These are phyloP conservation scores for Colletotrichum filicis DNA, from an alignment of 2,329 filamentous ascomycete species.

Conservation along the genomic window DNA sequence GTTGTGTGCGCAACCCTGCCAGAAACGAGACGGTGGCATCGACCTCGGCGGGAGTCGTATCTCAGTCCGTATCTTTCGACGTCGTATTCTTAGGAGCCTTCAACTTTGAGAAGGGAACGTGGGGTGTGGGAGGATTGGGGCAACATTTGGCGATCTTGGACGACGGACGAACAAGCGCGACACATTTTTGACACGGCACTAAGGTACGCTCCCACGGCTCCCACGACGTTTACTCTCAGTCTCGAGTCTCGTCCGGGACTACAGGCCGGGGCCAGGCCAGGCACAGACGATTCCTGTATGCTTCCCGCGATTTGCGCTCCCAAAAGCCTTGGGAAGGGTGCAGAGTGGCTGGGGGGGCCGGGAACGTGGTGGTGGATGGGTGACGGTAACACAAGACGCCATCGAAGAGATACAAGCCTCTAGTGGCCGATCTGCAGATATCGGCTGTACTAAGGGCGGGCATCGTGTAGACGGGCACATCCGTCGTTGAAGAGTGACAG, in stretches of 20 bases:
- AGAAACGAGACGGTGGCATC: conserved; percentile 8
- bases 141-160: neutral
- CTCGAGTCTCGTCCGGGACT: neutral
- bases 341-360: neutral
- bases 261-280: neutral
- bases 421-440: conserved; percentile 29
- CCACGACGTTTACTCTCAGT: neutral
- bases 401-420: conserved; percentile 9
- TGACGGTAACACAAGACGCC: neutral
- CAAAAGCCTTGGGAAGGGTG: neutral
- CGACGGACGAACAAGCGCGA: conserved; percentile 4
- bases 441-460: conserved; percentile 28
- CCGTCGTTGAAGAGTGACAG: conserved; percentile 1
- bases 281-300: neutral
- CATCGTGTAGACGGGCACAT: conserved; percentile 22
- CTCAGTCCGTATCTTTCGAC: neutral
- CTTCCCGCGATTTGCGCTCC: neutral
- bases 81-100: neutral
- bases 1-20: neutral
- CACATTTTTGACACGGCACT: conserved; percentile 21
- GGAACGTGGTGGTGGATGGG: neutral
- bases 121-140: neutral
- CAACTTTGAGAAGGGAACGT: neutral
- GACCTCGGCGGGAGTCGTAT: neutral
- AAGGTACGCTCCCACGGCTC: conserved; percentile 12